Percentiles rank a stretch among this genome's conserved stretches.
phyloP scores from a whole-genome alignment of 2,329 filamentous ascomycete genomes.

The Tolypocladium guangdongense region DNA sequence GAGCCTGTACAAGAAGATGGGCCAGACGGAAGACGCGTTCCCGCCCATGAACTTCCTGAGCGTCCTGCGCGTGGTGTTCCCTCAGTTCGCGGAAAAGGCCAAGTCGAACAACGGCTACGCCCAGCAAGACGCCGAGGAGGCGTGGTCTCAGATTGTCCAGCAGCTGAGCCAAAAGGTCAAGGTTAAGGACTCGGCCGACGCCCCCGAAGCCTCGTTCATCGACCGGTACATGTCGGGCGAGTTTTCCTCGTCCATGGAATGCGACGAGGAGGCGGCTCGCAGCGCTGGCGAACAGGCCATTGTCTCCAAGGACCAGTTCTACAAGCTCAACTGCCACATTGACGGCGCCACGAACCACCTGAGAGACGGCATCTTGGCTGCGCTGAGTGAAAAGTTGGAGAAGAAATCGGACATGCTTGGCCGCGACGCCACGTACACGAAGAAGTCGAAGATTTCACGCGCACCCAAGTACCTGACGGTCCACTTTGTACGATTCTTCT shows the following conservation, averaged over 20 bases:
- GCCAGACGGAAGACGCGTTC: conserved; percentile 78
- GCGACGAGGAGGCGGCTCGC: conserved; percentile 69
- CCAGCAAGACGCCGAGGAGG: conserved; percentile 98
- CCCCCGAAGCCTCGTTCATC: conserved; percentile 58
- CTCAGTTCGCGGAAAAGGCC: conserved; percentile 85
- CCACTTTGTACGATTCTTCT: conserved; percentile 97
- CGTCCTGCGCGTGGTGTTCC: conserved; percentile 67
- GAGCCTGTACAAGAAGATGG: conserved; percentile 82
- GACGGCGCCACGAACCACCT: conserved; percentile 79
- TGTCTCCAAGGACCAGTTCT: conserved; percentile 61
- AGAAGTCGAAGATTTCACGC: conserved; percentile 79
- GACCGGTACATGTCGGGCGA: conserved; percentile 83
- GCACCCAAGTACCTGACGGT: conserved; percentile 92
- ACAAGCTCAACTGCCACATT: conserved; percentile 96
- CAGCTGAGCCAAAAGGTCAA: conserved; percentile 71
- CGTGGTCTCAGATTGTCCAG: conserved; percentile 89
- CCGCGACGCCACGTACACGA: conserved; percentile 76
- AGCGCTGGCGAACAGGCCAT: conserved; percentile 63
- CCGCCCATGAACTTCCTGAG: conserved; percentile 74
- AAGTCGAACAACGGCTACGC: conserved; percentile 76
- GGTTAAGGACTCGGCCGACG: conserved; percentile 40
- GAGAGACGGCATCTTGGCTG: conserved; percentile 74
- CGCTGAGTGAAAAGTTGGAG: conserved; percentile 79
- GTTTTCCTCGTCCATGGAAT: conserved; percentile 69
- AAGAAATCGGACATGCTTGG: conserved; percentile 72